Conservation (phyloP, 306 rosid species). For the Cucumis hystrix region DNA sequence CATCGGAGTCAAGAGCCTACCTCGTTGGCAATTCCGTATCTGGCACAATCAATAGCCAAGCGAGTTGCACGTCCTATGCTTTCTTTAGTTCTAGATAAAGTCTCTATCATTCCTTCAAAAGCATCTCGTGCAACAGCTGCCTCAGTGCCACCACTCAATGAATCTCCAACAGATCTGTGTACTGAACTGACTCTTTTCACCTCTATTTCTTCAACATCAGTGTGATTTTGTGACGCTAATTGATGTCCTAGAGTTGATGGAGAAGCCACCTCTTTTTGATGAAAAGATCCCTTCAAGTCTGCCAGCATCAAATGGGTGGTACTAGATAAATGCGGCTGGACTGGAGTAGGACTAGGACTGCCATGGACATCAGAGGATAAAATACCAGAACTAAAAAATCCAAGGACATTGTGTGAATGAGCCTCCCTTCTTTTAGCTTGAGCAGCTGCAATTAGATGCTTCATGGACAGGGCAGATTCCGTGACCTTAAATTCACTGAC, state of each 20-base stretch:
- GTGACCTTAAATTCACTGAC: constrained; percentile 38
- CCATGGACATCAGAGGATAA: constrained; percentile 33
- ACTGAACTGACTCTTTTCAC: constrained; percentile 66
- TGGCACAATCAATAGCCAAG: constrained; percentile 97
- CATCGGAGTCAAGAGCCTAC: constrained; percentile 18
- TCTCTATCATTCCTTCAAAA: constrained; percentile 99
- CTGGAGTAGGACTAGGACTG: constrained; percentile 63
- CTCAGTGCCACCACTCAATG: constrained; percentile 94
- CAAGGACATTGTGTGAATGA: constrained; percentile 42
- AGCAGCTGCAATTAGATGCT: constrained; percentile 89
- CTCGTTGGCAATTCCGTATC: constrained; percentile 96
- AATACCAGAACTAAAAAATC: constrained; percentile 25
- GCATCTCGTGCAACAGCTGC: constrained; percentile 99
- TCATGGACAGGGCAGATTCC: constrained; percentile 60
- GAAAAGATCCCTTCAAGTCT: constrained; percentile 49
- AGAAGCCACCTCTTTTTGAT: constrained; percentile 34
- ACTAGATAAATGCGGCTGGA: constrained; percentile 40
- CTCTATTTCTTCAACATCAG: constrained; percentile 59
- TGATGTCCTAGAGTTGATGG: constrained; percentile 44
- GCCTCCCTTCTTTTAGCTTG: constrained; percentile 80
- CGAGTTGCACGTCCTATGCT: constrained; percentile 99
- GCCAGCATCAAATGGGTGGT: constrained; percentile 27
- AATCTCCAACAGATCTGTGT: constrained; percentile 52
- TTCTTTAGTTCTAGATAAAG: constrained; percentile 96
- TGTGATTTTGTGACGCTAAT: constrained; percentile 36